Evolutionary conservation across 331 rosid species (phyloP), one percentile per base, ranked within the genome.

Genomic region (Spiraea crenata): DNA sequence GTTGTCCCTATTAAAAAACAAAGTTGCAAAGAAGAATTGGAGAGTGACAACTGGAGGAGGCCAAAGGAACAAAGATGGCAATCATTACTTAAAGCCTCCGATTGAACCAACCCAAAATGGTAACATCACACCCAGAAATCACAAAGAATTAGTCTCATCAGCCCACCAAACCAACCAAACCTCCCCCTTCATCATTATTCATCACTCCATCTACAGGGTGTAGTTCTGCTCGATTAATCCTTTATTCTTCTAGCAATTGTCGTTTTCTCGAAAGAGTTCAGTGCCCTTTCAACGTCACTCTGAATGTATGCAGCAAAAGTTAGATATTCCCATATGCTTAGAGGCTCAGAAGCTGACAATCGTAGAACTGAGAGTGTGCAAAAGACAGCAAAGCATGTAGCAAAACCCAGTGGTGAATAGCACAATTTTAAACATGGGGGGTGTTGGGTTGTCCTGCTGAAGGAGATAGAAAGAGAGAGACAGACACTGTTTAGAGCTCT

Each of bases 311-410:
- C 3, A 57, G 79, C 46, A 80, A 84, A 81, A 74, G 82, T 42
- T 71, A 59, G 81, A 76, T 84, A 81, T 81, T 74, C 83, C 70
- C 67, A 65, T 57, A 61, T 67, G 68, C n/a, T 71, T 68, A 71
- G 77, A 71, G 88, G 64, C 65, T 83, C 83, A 74, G 76, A 80
- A 85, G 83, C 89, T 85, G 95, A 86, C 92, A 80, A 83, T 83
- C 81, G 75, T 85, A 83, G 89, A 91, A 91, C 88, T 83, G 89
- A 71, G 82, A 91, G 91, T 86, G 95, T 73, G 90, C 77, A 86
- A 88, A 91, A 85, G 92, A 86, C 76, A 81, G 77, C 84, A 74
- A 14, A 16, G 19, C 74, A 75, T 77, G 79, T 76, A 77, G 74
- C 70, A 80, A 16, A 9, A 47, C 62, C 61, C 45, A 37, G 63